These are phyloP conservation scores for Cryptococcus amylolentus DNA, from an alignment of 1,284 basidiomycete genomes.

Conservation along the genomic window DNA sequence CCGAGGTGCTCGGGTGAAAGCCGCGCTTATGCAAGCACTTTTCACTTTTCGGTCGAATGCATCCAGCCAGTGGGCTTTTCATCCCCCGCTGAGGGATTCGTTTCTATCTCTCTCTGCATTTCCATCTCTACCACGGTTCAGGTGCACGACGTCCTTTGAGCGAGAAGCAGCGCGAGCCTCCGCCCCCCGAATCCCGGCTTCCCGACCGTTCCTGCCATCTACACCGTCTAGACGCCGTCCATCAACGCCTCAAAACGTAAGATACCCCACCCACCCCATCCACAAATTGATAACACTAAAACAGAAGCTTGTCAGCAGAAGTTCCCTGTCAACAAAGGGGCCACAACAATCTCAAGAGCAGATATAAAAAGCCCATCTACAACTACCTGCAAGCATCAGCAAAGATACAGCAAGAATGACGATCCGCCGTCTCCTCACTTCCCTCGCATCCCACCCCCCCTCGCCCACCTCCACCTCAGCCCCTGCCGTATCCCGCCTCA, in stretches of 20 bases:
- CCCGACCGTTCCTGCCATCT: not conserved
- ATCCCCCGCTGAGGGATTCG: too few species aligned
- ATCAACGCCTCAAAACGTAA: not conserved
- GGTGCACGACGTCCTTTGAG: too few species aligned
- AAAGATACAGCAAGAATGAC: constrained; percentile 6
- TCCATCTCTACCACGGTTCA: not conserved
- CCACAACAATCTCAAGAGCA: too few species aligned
- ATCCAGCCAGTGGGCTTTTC: too few species aligned
- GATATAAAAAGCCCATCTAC: not conserved
- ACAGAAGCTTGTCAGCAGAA: not conserved
- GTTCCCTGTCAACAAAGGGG: not conserved
- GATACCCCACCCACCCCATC: not conserved
- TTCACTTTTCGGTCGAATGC: too few species aligned
- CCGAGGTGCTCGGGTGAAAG: too few species aligned
- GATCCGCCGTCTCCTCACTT: constrained; percentile 18
- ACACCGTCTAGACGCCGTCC: too few species aligned
- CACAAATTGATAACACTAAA: not conserved
- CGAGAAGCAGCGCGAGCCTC: not conserved
- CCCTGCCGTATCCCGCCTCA: constrained; percentile 6
- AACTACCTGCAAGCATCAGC: not conserved
- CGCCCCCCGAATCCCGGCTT: not conserved
- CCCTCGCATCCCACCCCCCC: constrained; percentile 14
- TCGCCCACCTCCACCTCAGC: not conserved
- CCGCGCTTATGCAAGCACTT: too few species aligned
- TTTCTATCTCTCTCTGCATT: not conserved